These are phyloP conservation scores for Tubosaeta sp. DNA, from an alignment of 768 basidiomycete species.

Conservation along the genomic window DNA sequence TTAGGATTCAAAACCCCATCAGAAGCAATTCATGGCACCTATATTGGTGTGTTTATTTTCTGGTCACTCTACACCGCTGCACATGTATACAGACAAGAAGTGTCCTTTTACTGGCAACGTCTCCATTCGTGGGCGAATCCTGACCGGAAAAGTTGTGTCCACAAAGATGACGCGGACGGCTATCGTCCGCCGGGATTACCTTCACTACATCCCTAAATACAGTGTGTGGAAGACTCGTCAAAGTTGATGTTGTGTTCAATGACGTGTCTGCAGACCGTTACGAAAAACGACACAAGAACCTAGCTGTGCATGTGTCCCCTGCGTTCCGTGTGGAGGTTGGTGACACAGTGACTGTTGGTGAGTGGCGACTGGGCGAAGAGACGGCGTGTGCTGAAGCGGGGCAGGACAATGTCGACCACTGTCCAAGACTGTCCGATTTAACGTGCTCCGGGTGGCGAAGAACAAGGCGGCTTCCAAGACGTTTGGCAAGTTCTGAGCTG, in stretches of 20 bases:
- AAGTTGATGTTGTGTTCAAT: slow-evolving; percentile 2
- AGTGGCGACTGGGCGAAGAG: slow-evolving; percentile 31
- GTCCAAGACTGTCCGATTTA: slow-evolving; percentile 99
- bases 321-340: slow-evolving; percentile 98
- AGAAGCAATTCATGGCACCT: slow-evolving; percentile 94
- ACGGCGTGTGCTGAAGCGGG: background rate
- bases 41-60: slow-evolving; percentile 69
- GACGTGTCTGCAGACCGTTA: slow-evolving; percentile 72
- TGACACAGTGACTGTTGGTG: slow-evolving; percentile 92
- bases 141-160: slow-evolving; percentile 95
- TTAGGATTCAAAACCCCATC: slow-evolving; percentile 94
- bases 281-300: slow-evolving; percentile 98
- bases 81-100: slow-evolving; percentile 78
- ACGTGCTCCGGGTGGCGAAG: slow-evolving; percentile 93
- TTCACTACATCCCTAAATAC: slow-evolving; percentile 98
- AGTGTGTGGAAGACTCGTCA: slow-evolving; percentile 49
- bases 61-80: background rate
- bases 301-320: slow-evolving; percentile 94
- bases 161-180: slow-evolving; percentile 99
- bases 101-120: slow-evolving; percentile 97
- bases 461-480: slow-evolving; percentile 88
- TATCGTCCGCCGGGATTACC: slow-evolving; percentile 92
- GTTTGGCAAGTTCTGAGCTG: slow-evolving; percentile 86
- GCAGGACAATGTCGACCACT: slow-evolving; percentile 96
- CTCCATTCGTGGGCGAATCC: slow-evolving; percentile 98